phyloP scores from a whole-genome alignment of 148 eudicot genomes.

The Nepenthes mirabilis region DNA sequence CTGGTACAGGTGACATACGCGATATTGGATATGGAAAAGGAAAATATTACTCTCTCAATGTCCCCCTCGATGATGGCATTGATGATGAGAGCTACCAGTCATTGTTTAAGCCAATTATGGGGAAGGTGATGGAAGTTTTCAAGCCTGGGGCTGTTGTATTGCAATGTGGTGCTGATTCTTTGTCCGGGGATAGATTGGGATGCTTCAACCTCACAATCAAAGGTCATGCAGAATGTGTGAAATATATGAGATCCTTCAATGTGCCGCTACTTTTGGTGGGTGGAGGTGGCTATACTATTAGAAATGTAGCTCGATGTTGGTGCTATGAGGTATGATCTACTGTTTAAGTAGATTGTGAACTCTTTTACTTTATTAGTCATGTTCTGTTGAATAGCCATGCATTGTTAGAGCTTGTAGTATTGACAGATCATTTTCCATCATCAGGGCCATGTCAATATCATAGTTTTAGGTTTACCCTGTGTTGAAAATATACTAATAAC shows the following conservation, averaged over 20 bases:
- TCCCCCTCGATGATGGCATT: conserved; percentile 61
- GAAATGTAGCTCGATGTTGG: conserved; percentile 86
- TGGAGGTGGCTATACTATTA: conserved; percentile 78
- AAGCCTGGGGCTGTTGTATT: conserved; percentile 69
- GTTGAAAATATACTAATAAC: no score
- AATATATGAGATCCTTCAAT: conserved; percentile 68
- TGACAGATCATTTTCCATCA: no score
- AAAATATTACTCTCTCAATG: conserved; percentile 56
- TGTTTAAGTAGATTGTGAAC: background rate
- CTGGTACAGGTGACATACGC: conserved; percentile 53
- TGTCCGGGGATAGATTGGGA: conserved; percentile 74
- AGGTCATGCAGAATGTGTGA: conserved; percentile 83
- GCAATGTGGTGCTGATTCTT: conserved; percentile 80
- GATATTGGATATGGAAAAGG: conserved; percentile 48
- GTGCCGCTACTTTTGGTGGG: conserved; percentile 63
- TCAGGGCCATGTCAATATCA: no score
- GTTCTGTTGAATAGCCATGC: background rate
- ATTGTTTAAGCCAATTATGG: conserved; percentile 63
- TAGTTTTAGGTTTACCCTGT: no score
- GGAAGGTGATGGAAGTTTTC: conserved; percentile 71
- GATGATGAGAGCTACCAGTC: conserved; percentile 54
- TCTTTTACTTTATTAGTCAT: conserved; percentile 1
- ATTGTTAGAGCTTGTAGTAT: no score
- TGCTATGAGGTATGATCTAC: conserved; percentile 53
- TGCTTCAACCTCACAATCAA: conserved; percentile 67